Evolutionary conservation across 2,329 filamentous ascomycete species (phyloP), one percentile per base, ranked within the genome.

Genomic region (Epichloe festucae): DNA sequence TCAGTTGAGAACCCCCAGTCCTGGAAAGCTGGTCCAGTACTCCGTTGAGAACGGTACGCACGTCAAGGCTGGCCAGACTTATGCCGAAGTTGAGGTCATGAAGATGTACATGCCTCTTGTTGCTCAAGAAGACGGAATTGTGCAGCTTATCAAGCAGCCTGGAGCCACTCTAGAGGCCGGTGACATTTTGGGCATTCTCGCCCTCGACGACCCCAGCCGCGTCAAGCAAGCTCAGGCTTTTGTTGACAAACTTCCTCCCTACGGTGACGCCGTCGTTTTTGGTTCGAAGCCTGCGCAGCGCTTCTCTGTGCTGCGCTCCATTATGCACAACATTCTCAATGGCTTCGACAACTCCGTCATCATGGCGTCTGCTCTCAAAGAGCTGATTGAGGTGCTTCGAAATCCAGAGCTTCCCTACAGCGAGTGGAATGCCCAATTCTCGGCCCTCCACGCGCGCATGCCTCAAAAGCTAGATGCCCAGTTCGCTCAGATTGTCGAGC

Each of bases 101-200:
- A 98, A 98, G 79, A 98, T 98, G 93, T 97, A 97, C 79, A 98
- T 98, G 93, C 93, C 93, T 63, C 78, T 98, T 51, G 79, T 98
- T 55, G 87, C 93, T 3, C 85, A 90, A 65, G 93, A 98, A 69
- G 93, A 95, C 62, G 93, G 93, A 75, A 79, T 95, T 51, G 91
- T 98, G 52, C 93, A 96, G 73, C 81, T 98, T 62, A 95, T 98
- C 77, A 98, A 98, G 81, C 93, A 97, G 73, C 93, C 93, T 56
- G 93, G 93, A 67, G 87, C 93, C n/a, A 94, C 89, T 17, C 85
- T 98, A 46, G 90, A 97, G 69, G 93, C 93, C 65, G 93, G 93
- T 69, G 93, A 98, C 66, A 97, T 98, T 54, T 81, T 98, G n/a
- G 93, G 90, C 73, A 96, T 98, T 57, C 79, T 98, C 27, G 85